phyloP scores from a whole-genome alignment of 768 basidiomycete genomes.

The Lactarius hatsudake region DNA sequence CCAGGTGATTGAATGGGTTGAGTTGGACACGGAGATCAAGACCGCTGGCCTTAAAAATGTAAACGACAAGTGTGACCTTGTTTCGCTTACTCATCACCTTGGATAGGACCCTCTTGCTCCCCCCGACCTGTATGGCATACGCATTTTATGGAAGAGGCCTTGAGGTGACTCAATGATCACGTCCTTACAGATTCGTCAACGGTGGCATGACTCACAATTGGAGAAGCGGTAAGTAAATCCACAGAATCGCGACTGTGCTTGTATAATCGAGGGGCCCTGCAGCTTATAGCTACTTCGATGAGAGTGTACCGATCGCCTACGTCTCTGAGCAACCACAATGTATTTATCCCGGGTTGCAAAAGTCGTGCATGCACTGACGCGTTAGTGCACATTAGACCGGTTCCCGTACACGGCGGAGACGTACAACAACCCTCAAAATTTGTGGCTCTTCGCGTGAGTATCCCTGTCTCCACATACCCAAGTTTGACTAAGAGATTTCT shows the following conservation, averaged over 20 bases:
- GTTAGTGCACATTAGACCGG: background rate
- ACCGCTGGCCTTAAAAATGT: slow-evolving; percentile 34
- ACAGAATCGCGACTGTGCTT: background rate
- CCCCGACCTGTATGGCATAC: slow-evolving; percentile 35
- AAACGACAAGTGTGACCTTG: slow-evolving; percentile 4
- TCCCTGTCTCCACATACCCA: background rate
- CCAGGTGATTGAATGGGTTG: background rate
- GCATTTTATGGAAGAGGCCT: background rate
- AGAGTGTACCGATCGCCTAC: slow-evolving; percentile 35
- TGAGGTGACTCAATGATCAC: background rate
- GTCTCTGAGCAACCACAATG: slow-evolving; percentile 35
- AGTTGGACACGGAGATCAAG: slow-evolving; percentile 13
- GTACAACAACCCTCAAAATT: slow-evolving; percentile 24
- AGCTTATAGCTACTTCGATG: slow-evolving; percentile 31
- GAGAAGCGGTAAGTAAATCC: background rate
- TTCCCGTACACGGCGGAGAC: slow-evolving; percentile 22
- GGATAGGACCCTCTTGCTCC: slow-evolving; percentile 36
- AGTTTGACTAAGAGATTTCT: background rate
- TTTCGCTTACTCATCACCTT: background rate
- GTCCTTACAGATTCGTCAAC: background rate
- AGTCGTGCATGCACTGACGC: background rate
- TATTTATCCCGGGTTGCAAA: slow-evolving; percentile 1
- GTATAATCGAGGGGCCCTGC: background rate
- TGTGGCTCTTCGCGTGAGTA: slow-evolving; percentile 25
- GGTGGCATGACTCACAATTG: slow-evolving; percentile 6